Percentiles rank a stretch among this genome's conserved stretches.
Conservation (phyloP, 805 yeast genomes). For the Saccharomycopsis fermentans region DNA sequence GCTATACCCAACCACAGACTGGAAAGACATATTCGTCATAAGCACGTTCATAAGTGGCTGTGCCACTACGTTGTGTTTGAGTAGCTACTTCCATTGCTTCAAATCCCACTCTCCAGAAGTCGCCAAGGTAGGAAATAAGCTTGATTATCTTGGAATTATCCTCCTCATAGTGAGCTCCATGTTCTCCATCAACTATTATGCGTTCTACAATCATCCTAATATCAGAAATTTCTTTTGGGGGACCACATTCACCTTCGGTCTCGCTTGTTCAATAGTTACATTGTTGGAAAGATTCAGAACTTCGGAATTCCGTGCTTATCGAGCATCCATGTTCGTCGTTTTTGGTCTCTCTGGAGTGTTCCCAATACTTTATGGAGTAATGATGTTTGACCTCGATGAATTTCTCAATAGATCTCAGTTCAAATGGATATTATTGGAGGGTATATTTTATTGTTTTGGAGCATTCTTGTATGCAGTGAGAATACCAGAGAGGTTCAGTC, state of each 20-base stretch:
- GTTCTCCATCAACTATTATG: slow-evolving; percentile 39
- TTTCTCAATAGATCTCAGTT: slow-evolving; percentile 45
- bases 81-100: slow-evolving; percentile 56
- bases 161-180: slow-evolving; percentile 56
- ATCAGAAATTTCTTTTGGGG: slow-evolving; percentile 30
- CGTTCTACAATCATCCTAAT: slow-evolving; percentile 35
- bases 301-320: slow-evolving; percentile 59
- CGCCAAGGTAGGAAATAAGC: slow-evolving; percentile 49
- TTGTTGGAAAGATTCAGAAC: slow-evolving; percentile 57
- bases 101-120: slow-evolving; percentile 55
- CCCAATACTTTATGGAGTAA: slow-evolving; percentile 52
- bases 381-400: slow-evolving; percentile 37
- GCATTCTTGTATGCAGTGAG: slow-evolving; percentile 72
- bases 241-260: slow-evolving; percentile 46
- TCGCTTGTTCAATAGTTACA: slow-evolving; percentile 52
- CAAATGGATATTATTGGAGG: slow-evolving; percentile 59
- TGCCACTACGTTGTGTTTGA: slow-evolving; percentile 47
- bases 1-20: slow-evolving; percentile 37
- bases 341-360: slow-evolving; percentile 73
- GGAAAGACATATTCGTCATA: slow-evolving; percentile 32
- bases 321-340: slow-evolving; percentile 68
- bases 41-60: slow-evolving; percentile 41
- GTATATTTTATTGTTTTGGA: slow-evolving; percentile 64
- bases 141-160: slow-evolving; percentile 71
- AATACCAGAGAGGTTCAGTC: slow-evolving; percentile 60